Base-by-base conservation (phyloP, 192 early-diverging fungal genomes). In the Rhizophagus clarus region DNA sequence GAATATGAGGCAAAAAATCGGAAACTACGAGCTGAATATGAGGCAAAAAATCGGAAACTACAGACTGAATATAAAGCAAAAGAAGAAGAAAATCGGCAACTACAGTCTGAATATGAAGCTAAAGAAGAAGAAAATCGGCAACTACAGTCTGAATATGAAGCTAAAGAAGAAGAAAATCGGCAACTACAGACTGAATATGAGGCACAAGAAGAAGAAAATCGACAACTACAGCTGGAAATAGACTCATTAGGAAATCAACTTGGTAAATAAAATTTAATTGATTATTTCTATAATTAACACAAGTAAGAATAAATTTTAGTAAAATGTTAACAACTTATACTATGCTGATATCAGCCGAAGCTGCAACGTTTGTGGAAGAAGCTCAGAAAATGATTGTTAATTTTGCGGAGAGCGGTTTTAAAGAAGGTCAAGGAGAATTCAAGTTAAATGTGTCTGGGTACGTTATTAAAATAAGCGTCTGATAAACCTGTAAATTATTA, bases 371-470 rank as follows among this genome's bases (percentile, higher is more conserved):
- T 74, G 56, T 45, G 24, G 40, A 56, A n/a, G 24, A 74, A 74
- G 73, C 73, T 32, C 73, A 74, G 11, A 28, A 32, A 0, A 40
- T 74, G 56, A 29, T 74, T 74, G n/a, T 32, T 26, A 26, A 61
- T 29, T 42, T 40, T 8, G 31, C 29, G 17, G 24, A 49, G 20
- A 74, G 47, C 26, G 49, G 26, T 28, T 74, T 74, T 42, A 9
- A 74, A 31, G 73, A 74, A 5, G 73, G 73, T 15, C 47, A 49
- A 61, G 32, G 24, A 20, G 73, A 74, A 49, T 22, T 56, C 47
- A 49, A 34, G 2, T 14, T 72, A 34, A 32, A 74, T 26, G 73
- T 74, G 12, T 56, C 26, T 5, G 28, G 49, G 24, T 45, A 61
- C 1, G 26, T 24, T 24, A 28, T 28, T 74, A 28, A 12, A n/a